These are phyloP conservation scores for Prinsepia uniflora DNA, from an alignment of 306 rosid genomes.

Conservation along the genomic window DNA sequence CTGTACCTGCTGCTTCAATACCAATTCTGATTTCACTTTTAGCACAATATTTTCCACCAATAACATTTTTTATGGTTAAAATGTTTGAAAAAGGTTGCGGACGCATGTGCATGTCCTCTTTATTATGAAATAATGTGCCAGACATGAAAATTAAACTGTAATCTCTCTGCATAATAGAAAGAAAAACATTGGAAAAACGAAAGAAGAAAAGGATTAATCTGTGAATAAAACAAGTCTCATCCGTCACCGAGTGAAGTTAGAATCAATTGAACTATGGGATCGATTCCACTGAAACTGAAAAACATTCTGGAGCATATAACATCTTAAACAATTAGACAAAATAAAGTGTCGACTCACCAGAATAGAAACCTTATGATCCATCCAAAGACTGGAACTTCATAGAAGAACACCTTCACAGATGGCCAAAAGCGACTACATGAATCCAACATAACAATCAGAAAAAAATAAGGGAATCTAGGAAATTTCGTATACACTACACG, in stretches of 20 bases:
- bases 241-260: conserved; percentile 2
- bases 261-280: neutral
- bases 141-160: neutral
- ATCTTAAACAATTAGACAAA: conserved; percentile 16
- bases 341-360: conserved; percentile 51
- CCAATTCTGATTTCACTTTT: neutral
- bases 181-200: neutral
- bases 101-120: neutral
- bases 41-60: neutral
- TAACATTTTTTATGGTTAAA: neutral
- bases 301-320: neutral
- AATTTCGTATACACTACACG: neutral
- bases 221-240: neutral
- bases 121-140: neutral
- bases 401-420: conserved; percentile 67
- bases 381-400: conserved; percentile 74
- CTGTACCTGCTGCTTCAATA: neutral
- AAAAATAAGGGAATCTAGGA: neutral
- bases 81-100: neutral
- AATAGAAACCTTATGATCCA: conserved; percentile 69
- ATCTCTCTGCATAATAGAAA: neutral
- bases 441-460: neutral
- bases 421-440: conserved; percentile 82
- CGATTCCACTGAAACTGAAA: neutral
- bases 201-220: neutral